Base-by-base conservation (phyloP, 176 grass and related monocot genomes). In the Eragrostis curvula region DNA sequence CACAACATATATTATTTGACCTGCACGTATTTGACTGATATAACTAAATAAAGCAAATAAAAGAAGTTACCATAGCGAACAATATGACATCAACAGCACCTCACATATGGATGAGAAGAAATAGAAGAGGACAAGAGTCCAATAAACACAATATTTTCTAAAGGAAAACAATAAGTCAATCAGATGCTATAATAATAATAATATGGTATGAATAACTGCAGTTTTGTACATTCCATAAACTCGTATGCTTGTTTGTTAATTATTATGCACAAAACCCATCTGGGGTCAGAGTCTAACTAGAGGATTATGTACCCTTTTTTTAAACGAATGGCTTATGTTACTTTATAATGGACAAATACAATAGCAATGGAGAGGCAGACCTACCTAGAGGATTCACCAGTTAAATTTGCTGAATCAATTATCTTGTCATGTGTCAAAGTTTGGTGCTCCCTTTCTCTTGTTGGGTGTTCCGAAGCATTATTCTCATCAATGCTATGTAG, bases 371-470 rank as follows among this genome's bases (percentile, higher is more conserved):
- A n/a, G 21, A 72, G 58, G 25, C 9, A 76, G 49, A 82, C 72
- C 62, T 32, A 87, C 85, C 72, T 61, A 49, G 85, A 87, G 65
- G 85, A 87, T 87, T 87, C 79, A 72, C 79, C 73, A 1, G 29
- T 27, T 32, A 64, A 74, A 87, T 24, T 32, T 60, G 18, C 48
- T 2, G 28, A 32, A 71, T 60, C 24, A 77, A 71, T 44, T 56
- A 24, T 65, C 53, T 57, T 60, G 2, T 46, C 72, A 39, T 76
- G n/a, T 56, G 65, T 4, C 6, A 24, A 61, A 82, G 18, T 52
- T 50, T 43, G 6, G 1, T 67, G 43, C 44, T 36, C 45, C 13
- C 71, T 59, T 52, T 82, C 43, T 15, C 29, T 83, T 47, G 17
- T 29, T 62, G 63, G 51, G 69, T 68, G 16, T 47, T 57, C 44